Percentiles rank a stretch among this genome's conserved stretches.
Conservation (phyloP, 805 yeast genomes). For the Cyberlindnera xishuangbannaensis region DNA sequence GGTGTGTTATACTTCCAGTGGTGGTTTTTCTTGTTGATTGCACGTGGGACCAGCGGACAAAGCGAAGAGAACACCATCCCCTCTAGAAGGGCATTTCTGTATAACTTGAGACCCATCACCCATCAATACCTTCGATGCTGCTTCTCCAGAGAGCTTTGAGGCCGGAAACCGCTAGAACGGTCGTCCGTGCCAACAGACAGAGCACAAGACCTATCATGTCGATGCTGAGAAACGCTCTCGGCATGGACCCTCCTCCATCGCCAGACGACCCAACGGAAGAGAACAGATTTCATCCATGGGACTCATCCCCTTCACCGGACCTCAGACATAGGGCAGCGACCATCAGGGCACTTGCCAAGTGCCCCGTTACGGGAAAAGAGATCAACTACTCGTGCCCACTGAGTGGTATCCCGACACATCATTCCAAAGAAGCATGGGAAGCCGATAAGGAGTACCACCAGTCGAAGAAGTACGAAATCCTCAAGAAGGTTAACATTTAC, state of each 20-base stretch:
- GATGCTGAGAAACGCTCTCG: conserved; percentile 41
- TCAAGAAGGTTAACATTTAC: conserved; percentile 83
- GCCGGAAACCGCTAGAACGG: conserved; percentile 3
- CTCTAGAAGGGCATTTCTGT: too few relatives aligned
- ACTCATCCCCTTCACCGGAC: conserved; percentile 83
- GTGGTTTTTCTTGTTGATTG: too few relatives aligned
- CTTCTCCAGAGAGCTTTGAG: conserved; percentile 5
- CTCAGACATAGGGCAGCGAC: conserved; percentile 87
- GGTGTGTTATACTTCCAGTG: too few relatives aligned
- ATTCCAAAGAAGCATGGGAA: conserved; percentile 84
- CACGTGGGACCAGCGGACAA: too few relatives aligned
- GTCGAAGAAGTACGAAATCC: conserved; percentile 57
- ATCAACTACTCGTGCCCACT: conserved; percentile 85
- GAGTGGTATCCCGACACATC: conserved; percentile 97
- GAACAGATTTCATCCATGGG: conserved; percentile 84
- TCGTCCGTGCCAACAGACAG: conserved; percentile 1
- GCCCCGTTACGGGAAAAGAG: conserved; percentile 82
- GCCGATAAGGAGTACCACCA: conserved; percentile 68
- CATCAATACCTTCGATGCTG: too few relatives aligned
- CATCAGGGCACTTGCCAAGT: conserved; percentile 78
- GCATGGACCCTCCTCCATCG: conserved; percentile 58
- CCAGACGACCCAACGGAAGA: conserved; percentile 65
- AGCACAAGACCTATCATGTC: conserved; percentile 26
- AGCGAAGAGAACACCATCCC: too few relatives aligned
- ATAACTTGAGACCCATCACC: too few relatives aligned